phyloP scores from a whole-genome alignment of 345 rosid species.

The Citrus unshiu region DNA sequence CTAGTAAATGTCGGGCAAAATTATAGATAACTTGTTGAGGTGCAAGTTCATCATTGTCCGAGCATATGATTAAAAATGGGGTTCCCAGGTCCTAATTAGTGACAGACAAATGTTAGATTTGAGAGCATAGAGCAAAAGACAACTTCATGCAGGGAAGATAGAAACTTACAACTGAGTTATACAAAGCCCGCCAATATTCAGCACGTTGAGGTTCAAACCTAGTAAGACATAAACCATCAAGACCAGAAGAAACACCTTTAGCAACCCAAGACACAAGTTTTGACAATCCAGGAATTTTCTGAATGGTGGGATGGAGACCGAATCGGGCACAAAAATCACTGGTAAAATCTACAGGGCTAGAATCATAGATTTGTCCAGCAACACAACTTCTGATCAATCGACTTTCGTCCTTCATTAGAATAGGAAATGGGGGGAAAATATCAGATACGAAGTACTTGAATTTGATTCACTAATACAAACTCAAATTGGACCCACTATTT shows the following conservation, averaged over 20 bases:
- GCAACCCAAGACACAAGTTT: constrained; percentile 75
- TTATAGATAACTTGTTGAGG: constrained; percentile 49
- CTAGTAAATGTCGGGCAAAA: constrained; percentile 56
- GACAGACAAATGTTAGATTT: not conserved
- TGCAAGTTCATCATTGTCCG: constrained; percentile 73
- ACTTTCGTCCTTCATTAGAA: constrained; percentile 57
- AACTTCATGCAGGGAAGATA: constrained; percentile 3
- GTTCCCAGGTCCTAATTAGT: constrained; percentile 62
- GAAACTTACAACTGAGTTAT: constrained; percentile 75
- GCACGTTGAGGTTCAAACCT: constrained; percentile 78
- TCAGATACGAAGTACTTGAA: constrained; percentile 1
- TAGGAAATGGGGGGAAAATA: not conserved
- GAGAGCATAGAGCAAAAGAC: constrained; percentile 3
- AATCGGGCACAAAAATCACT: constrained; percentile 73
- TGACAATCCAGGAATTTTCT: constrained; percentile 64
- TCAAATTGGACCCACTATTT: not conserved
- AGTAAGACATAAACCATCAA: constrained; percentile 81
- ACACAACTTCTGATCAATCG: constrained; percentile 69
- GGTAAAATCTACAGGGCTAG: constrained; percentile 82
- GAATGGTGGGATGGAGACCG: constrained; percentile 61
- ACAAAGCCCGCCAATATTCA: constrained; percentile 83
- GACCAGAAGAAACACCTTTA: constrained; percentile 70
- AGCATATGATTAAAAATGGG: constrained; percentile 83
- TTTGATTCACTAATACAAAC: not conserved
- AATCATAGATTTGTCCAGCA: constrained; percentile 85